Evolutionary conservation across 768 basidiomycete genomes (phyloP).

Genomic region (Lentinus tigrinus): DNA sequence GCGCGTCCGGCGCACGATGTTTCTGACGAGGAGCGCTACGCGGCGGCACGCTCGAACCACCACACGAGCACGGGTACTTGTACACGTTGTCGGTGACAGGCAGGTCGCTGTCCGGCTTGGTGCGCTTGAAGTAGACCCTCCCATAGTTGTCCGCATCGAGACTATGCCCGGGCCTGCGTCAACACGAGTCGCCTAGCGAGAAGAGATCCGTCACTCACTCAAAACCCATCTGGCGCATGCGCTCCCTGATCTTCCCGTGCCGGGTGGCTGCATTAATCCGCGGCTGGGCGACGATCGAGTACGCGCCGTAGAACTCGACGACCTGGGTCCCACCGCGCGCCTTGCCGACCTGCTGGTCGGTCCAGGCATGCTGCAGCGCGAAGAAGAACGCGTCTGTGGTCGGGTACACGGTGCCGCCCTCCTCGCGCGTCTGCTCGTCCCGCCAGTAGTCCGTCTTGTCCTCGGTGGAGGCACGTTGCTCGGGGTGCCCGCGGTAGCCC

Average conservation of each 20-base stretch:
- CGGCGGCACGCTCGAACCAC: not conserved
- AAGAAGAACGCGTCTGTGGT: constrained; percentile 2
- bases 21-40: not conserved
- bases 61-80: constrained; percentile 6
- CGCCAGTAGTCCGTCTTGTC: not conserved
- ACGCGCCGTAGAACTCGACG: constrained; percentile 4
- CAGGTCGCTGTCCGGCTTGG: too few species aligned
- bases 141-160: not conserved
- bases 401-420: constrained; percentile 3
- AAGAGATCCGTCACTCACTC: not conserved
- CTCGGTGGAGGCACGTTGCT: not conserved
- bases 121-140: not conserved
- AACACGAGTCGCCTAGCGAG: too few species aligned
- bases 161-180: not conserved
- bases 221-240: not conserved
- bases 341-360: not conserved
- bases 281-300: constrained; percentile 12
- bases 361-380: not conserved
- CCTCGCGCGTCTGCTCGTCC: not conserved
- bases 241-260: not conserved
- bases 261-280: not conserved
- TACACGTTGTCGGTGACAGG: not conserved
- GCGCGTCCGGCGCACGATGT: not conserved
- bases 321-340: not conserved
- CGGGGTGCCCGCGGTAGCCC: not conserved